Conservation (phyloP, 129 eudicot genomes). For the Mikania micrantha region DNA sequence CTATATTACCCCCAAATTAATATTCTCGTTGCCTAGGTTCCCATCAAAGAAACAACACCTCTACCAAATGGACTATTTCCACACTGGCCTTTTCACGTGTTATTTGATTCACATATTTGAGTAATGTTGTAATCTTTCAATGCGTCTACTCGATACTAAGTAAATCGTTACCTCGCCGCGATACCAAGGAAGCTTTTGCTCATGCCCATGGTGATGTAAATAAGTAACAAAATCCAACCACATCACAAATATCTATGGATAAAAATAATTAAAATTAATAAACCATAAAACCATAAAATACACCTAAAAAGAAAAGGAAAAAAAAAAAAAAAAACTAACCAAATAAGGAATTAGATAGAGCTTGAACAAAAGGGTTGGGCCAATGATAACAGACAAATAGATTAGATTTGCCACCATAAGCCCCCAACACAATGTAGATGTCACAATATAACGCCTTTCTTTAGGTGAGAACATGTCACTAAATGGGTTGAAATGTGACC, state of each 20-base stretch:
- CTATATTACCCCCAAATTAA: too few relatives aligned
- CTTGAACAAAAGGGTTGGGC: constrained; percentile 52
- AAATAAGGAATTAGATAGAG: constrained; percentile 58
- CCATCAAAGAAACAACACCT: too few relatives aligned
- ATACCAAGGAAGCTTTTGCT: constrained; percentile 78
- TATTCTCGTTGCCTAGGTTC: too few relatives aligned
- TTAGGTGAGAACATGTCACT: constrained; percentile 48
- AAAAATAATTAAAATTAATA: not conserved
- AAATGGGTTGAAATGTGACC: constrained; percentile 77
- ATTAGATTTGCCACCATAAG: constrained; percentile 48
- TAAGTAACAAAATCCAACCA: constrained; percentile 79
- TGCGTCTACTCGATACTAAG: too few relatives aligned
- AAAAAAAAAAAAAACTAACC: constrained; percentile 22
- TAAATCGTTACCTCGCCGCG: constrained; percentile 58
- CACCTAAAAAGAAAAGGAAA: not conserved
- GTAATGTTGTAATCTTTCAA: not conserved
- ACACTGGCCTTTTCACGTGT: too few relatives aligned
- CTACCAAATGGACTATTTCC: too few relatives aligned
- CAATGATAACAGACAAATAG: constrained; percentile 31
- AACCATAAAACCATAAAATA: not conserved
- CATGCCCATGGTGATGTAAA: constrained; percentile 77
- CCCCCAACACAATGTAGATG: constrained; percentile 73
- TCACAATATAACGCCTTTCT: constrained; percentile 49
- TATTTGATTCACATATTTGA: too few relatives aligned
- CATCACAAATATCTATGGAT: constrained; percentile 50